Evolutionary conservation across 2,329 filamentous ascomycete genomes (phyloP).

Genomic region (Albifimbria verrucaria): DNA sequence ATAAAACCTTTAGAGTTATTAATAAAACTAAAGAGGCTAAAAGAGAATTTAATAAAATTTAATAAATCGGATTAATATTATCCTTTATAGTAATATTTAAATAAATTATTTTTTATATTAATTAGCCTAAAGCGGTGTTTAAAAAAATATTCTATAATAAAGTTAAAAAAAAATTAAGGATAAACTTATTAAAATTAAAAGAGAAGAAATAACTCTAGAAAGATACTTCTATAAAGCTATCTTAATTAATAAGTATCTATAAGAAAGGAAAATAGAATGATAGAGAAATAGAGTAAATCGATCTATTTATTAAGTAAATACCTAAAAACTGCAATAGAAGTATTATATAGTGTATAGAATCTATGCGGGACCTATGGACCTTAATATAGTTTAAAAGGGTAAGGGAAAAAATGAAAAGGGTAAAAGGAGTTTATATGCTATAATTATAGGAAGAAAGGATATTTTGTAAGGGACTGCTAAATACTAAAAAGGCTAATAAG

Average conservation of each 20-base stretch:
- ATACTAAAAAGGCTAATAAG: background rate
- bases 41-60: background rate
- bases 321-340: too few species aligned
- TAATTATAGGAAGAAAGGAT: background rate
- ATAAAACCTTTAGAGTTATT: background rate
- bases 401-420: too few species aligned
- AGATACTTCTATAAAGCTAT: too few species aligned
- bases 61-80: background rate
- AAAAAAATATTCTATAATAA: background rate
- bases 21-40: background rate
- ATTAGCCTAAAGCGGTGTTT: background rate
- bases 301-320: too few species aligned
- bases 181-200: background rate
- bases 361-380: background rate
- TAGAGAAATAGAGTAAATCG: background rate
- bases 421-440: background rate
- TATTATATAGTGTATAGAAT: background rate
- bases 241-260: too few species aligned
- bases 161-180: background rate
- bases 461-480: background rate
- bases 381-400: background rate
- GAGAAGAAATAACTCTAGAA: background rate
- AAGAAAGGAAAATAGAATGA: background rate
- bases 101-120: background rate
- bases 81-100: background rate